Percentiles rank a stretch among this genome's conserved stretches.
phyloP scores from a whole-genome alignment of 352 stramenopile genomes.

The Phytophthora pini region DNA sequence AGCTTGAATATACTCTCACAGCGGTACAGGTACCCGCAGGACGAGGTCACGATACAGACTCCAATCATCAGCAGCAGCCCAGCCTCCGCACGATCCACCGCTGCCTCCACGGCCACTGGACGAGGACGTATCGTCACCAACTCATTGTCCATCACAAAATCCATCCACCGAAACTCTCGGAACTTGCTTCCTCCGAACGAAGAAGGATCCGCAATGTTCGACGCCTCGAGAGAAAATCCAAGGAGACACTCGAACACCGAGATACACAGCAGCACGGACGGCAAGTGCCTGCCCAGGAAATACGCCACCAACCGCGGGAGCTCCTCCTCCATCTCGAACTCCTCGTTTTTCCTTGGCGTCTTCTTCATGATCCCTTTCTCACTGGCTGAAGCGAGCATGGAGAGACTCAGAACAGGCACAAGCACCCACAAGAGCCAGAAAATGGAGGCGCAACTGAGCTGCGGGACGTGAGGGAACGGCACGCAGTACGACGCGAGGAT shows the following conservation, averaged over 20 bases:
- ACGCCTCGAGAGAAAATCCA: conserved; percentile 66
- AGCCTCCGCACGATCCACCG: conserved; percentile 76
- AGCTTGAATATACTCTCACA: conserved; percentile 74
- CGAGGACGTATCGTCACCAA: conserved; percentile 57
- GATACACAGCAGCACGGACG: conserved; percentile 64
- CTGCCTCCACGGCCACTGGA: conserved; percentile 51
- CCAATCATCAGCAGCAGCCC: conserved; percentile 77
- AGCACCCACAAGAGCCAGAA: conserved; percentile 88
- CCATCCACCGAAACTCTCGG: conserved; percentile 54
- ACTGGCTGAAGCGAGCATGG: conserved; percentile 75
- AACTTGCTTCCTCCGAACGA: conserved; percentile 29
- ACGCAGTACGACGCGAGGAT: conserved; percentile 72
- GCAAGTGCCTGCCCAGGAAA: conserved; percentile 76
- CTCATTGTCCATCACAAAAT: conserved; percentile 66
- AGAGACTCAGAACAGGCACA: conserved; percentile 75
- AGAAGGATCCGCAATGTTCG: conserved; percentile 20
- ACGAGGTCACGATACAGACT: conserved; percentile 73
- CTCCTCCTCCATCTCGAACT: conserved; percentile 65
- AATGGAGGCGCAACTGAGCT: conserved; percentile 78
- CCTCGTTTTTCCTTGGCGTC: conserved; percentile 87
- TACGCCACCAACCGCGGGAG: conserved; percentile 65
- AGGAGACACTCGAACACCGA: conserved; percentile 74
- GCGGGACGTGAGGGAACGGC: conserved; percentile 79
- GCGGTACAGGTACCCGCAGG: conserved; percentile 76
- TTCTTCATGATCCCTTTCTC: conserved; percentile 85